These are phyloP conservation scores for Chytriomyces hyalinus DNA, from an alignment of 192 early-diverging fungal genomes.

Conservation along the genomic window DNA sequence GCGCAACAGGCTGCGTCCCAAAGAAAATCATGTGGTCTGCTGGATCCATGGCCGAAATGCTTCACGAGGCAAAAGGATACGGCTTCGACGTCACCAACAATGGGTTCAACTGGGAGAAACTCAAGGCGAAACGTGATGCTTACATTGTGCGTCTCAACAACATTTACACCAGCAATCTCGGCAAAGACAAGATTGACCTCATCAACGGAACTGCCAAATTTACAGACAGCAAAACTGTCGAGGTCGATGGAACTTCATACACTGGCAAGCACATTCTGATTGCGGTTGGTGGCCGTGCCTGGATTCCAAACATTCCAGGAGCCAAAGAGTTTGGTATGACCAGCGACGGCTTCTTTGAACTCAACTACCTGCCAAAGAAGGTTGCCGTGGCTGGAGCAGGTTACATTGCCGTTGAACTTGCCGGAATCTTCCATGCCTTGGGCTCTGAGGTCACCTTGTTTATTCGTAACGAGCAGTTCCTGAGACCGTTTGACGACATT, in stretches of 20 bases:
- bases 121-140: constrained; percentile 93
- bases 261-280: constrained; percentile 84
- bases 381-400: constrained; percentile 63
- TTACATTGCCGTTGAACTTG: constrained; percentile 97
- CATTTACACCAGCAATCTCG: constrained; percentile 92
- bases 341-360: constrained; percentile 95
- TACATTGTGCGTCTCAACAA: constrained; percentile 96
- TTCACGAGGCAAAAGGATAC: constrained; percentile 89
- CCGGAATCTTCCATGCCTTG: constrained; percentile 89
- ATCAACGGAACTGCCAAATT: constrained; percentile 87
- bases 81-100: constrained; percentile 75
- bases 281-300: constrained; percentile 72
- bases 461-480: constrained; percentile 83
- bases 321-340: constrained; percentile 82
- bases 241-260: constrained; percentile 57
- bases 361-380: constrained; percentile 88
- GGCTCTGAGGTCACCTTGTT: constrained; percentile 85
- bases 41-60: constrained; percentile 82
- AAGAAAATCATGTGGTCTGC: constrained; percentile 93
- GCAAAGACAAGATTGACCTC: constrained; percentile 83
- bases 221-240: constrained; percentile 71
- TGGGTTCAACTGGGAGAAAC: constrained; percentile 75
- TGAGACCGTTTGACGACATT: constrained; percentile 87
- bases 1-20: constrained; percentile 54
- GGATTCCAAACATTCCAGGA: constrained; percentile 82